phyloP scores from a whole-genome alignment of 768 basidiomycete species.

The Kwoniella europaea region DNA sequence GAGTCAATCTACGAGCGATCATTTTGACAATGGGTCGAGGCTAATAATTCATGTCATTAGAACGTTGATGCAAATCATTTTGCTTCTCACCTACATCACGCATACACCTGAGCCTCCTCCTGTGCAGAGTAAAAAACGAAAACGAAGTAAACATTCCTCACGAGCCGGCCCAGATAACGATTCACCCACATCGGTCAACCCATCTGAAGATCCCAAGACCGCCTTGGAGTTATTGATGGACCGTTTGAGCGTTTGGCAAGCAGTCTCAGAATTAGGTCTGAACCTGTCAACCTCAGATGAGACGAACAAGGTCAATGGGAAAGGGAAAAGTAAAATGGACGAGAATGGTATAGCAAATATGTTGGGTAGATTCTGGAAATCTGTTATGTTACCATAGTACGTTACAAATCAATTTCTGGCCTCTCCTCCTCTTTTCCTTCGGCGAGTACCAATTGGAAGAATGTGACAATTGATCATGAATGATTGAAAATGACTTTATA shows the following conservation, averaged over 20 bases:
- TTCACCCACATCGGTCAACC: conserved; percentile 4
- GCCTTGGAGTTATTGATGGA: conserved; percentile 50
- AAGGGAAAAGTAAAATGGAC: conserved; percentile 28
- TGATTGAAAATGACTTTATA: neutral
- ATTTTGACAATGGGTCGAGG: neutral
- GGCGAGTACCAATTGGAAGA: too few relatives aligned
- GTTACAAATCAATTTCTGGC: conserved; percentile 5
- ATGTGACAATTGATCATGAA: too few relatives aligned
- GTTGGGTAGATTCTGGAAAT: conserved; percentile 43
- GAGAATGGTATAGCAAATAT: conserved; percentile 26
- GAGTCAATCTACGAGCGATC: conserved; percentile 14
- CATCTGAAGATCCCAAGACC: conserved; percentile 36
- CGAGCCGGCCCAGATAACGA: neutral
- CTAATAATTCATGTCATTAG: conserved; percentile 23
- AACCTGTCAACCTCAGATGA: neutral
- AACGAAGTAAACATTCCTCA: conserved; percentile 22
- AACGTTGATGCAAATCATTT: conserved; percentile 45
- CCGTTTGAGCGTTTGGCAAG: conserved; percentile 52
- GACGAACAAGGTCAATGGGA: conserved; percentile 8
- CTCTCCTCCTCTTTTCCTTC: neutral
- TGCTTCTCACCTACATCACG: conserved; percentile 33
- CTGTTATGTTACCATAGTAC: conserved; percentile 39
- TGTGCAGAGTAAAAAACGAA: conserved; percentile 33
- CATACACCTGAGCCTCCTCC: neutral
- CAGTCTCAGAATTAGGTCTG: conserved; percentile 36